These are phyloP conservation scores for Oryza officinalis DNA, from an alignment of 176 grass and related monocot genomes.

Conservation along the genomic window DNA sequence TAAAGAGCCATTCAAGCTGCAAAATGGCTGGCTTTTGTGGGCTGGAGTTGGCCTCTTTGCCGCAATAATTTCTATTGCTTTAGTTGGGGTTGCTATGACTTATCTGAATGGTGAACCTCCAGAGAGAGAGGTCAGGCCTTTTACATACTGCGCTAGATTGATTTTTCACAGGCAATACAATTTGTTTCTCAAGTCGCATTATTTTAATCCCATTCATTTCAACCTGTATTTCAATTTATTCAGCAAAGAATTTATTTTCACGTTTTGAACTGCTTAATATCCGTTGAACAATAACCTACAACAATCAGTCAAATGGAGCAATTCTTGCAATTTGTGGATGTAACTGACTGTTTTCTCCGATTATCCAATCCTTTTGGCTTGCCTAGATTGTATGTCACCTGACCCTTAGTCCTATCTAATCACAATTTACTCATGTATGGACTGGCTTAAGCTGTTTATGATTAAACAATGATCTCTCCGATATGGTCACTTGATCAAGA, in stretches of 20 bases:
- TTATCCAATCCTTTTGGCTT: neutral
- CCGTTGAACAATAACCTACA: neutral
- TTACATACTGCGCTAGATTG: conserved; percentile 21
- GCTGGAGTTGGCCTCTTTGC: conserved; percentile 70
- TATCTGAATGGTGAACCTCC: conserved; percentile 80
- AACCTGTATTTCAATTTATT: conserved; percentile 8
- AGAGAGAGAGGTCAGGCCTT: conserved; percentile 71
- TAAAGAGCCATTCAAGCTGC: conserved; percentile 80
- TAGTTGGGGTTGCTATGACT: conserved; percentile 62
- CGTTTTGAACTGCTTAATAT: neutral
- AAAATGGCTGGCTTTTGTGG: conserved; percentile 93
- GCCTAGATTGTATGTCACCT: neutral
- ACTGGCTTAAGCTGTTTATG: neutral
- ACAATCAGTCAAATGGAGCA: neutral
- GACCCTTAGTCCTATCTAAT: neutral
- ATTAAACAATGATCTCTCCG: neutral
- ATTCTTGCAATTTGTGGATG: conserved; percentile 5
- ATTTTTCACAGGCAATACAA: neutral
- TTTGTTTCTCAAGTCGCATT: conserved; percentile 2
- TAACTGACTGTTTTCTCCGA: neutral
- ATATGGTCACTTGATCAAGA: neutral
- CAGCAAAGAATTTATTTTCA: neutral
- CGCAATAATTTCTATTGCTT: conserved; percentile 72
- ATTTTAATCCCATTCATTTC: neutral
- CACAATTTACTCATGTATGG: neutral